These are phyloP conservation scores for Cucumis hystrix DNA, from an alignment of 306 rosid species.

Conservation along the genomic window DNA sequence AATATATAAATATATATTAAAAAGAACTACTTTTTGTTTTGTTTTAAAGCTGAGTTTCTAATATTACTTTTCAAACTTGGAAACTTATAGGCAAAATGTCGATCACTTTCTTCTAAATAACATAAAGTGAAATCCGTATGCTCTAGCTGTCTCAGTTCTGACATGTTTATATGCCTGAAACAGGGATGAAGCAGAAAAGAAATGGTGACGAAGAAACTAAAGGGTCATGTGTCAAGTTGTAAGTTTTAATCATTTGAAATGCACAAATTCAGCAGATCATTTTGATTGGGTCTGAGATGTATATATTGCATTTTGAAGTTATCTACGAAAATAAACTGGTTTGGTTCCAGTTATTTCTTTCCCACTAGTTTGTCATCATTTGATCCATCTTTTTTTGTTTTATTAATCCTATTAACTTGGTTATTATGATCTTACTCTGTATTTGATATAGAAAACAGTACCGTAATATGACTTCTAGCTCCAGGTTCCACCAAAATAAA, in stretches of 20 bases:
- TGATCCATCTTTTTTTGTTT: too few relatives aligned
- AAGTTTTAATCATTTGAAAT: neutral
- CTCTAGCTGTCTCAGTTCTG: neutral
- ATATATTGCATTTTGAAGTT: neutral
- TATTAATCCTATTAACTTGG: neutral
- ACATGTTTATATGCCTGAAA: neutral
- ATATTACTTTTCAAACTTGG: neutral
- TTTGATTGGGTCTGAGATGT: neutral
- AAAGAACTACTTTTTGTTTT: neutral
- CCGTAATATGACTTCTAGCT: neutral
- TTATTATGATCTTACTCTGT: neutral
- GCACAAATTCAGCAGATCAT: neutral
- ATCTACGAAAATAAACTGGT: neutral
- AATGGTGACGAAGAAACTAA: neutral
- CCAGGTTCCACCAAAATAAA: neutral
- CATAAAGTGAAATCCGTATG: neutral
- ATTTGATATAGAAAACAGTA: neutral
- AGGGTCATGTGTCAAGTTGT: neutral
- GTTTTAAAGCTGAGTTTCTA: neutral
- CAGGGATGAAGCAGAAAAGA: conserved; percentile 1
- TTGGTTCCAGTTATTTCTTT: neutral
- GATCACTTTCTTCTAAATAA: neutral
- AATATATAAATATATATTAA: neutral
- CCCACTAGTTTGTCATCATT: neutral
- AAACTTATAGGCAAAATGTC: neutral